Evolutionary conservation across 768 basidiomycete species (phyloP), one percentile per base, ranked within the genome.

Genomic region (Gelatoporia subvermispora): DNA sequence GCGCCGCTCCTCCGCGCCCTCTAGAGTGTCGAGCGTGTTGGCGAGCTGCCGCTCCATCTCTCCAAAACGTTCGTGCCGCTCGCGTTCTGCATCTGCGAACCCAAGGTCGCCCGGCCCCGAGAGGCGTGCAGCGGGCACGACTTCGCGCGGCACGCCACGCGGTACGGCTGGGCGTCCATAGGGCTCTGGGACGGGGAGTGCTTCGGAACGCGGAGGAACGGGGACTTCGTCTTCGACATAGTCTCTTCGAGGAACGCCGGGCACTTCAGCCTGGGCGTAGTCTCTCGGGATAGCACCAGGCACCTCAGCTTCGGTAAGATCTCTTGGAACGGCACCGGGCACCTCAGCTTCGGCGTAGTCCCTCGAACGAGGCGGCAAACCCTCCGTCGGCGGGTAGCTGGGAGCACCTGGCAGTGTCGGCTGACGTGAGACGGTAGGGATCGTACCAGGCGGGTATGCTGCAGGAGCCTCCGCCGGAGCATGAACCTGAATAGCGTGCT

Each of bases 1-100:
- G 9, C 88, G 77, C 40, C 69, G 70, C 21, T 78, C 74, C 57
- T 91, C 88, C 1, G 77, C 78, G 43, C 79, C 77, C 31, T 76
- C 73, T 0, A 80, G 76, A 2, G 72, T 72, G 8, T 71, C 68
- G 8, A 72, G 69, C 4, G 77, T 68, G 24, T 76, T 68, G 3
- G 72, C 68, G 11, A 88, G 60, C 18, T 73, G 72, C 17, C 68
- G 64, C 43, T 82, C 78, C 17, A 78, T 71, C 0, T 79, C 81
- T 9, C 74, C 73, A 21, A 89, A 70, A 17, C 78, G 78, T 47
- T 80, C 74, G 0, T 78, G 65, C 9, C 76, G 76, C 25, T 59
- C 68, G 13, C 65, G 65, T 43, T 76, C 59, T 40, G 76, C 75
- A 28, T 80, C 73, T 45, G 78, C 77, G 21, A 65, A 63, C 3